Conservation (phyloP, 2,329 filamentous ascomycete species). For the Fusarium sp. region DNA sequence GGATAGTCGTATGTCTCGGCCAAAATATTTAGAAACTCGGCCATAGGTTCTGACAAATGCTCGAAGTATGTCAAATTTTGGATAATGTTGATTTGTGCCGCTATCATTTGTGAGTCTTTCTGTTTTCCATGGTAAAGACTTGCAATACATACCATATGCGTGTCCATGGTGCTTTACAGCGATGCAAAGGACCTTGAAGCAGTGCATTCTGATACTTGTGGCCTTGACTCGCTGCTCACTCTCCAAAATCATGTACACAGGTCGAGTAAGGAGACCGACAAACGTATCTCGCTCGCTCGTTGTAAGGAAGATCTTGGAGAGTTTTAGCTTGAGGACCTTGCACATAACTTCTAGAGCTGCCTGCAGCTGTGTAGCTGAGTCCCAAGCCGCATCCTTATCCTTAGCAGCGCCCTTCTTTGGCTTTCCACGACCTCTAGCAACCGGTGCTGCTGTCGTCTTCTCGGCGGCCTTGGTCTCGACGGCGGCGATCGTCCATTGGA, state of each 20-base stretch:
- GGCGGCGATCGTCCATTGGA: constrained; percentile 96
- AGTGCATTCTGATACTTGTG: constrained; percentile 91
- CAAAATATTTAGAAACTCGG: constrained; percentile 95
- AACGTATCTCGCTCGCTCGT: constrained; percentile 97
- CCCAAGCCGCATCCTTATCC: constrained; percentile 89
- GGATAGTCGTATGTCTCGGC: constrained; percentile 98
- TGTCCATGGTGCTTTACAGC: constrained; percentile 98
- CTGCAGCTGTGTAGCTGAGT: constrained; percentile 88
- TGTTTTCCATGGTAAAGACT: background rate
- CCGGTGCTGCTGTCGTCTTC: constrained; percentile 77
- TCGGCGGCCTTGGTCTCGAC: constrained; percentile 94
- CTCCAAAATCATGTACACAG: constrained; percentile 93
- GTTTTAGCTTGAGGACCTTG: constrained; percentile 92
- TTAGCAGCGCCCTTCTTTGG: constrained; percentile 81
- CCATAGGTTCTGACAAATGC: constrained; percentile 98
- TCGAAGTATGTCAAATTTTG: constrained; percentile 99
- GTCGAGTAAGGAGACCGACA: constrained; percentile 88
- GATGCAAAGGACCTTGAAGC: constrained; percentile 95
- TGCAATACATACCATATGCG: constrained; percentile 77
- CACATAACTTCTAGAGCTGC: constrained; percentile 92
- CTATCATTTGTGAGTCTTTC: constrained; percentile 59
- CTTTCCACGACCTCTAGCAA: constrained; percentile 78
- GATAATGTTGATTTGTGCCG: constrained; percentile 96
- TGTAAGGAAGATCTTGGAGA: constrained; percentile 92
- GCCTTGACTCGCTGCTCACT: constrained; percentile 93